Conservation (phyloP, 129 eudicot species). For the Kitagawia praeruptora region DNA sequence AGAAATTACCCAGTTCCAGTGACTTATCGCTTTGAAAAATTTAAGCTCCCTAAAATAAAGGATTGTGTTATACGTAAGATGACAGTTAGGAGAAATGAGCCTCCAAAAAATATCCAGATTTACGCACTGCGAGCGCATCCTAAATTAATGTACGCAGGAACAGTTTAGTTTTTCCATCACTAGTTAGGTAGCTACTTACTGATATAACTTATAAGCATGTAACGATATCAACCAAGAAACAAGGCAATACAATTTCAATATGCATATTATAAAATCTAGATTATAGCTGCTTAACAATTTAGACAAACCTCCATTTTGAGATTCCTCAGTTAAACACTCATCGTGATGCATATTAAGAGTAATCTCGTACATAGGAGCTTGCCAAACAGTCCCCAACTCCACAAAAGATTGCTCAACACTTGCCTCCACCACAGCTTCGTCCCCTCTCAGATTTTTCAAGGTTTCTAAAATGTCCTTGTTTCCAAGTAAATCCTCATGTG, state of each 20-base stretch:
- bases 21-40: neutral
- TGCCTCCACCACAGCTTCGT: conserved; percentile 7
- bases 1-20: neutral
- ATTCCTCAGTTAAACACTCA: conserved; percentile 14
- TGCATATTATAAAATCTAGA: neutral
- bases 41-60: neutral
- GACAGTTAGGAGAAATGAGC: neutral
- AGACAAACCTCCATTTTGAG: conserved; percentile 28
- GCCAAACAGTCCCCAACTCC: conserved; percentile 84
- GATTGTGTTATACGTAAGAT: neutral
- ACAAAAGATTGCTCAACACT: conserved; percentile 49
- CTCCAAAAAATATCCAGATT: neutral
- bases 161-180: neutral
- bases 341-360: conserved; percentile 23
- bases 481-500: conserved; percentile 55
- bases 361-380: conserved; percentile 72
- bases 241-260: neutral
- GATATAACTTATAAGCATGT: neutral
- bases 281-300: neutral
- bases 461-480: conserved; percentile 31
- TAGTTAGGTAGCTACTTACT: neutral
- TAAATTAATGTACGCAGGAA: too few species aligned
- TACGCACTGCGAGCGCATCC: neutral
- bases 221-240: neutral
- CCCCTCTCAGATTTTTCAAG: conserved; percentile 32